Conservation (phyloP, 1,139 yeast species). For the Debaryomyces sp. region DNA sequence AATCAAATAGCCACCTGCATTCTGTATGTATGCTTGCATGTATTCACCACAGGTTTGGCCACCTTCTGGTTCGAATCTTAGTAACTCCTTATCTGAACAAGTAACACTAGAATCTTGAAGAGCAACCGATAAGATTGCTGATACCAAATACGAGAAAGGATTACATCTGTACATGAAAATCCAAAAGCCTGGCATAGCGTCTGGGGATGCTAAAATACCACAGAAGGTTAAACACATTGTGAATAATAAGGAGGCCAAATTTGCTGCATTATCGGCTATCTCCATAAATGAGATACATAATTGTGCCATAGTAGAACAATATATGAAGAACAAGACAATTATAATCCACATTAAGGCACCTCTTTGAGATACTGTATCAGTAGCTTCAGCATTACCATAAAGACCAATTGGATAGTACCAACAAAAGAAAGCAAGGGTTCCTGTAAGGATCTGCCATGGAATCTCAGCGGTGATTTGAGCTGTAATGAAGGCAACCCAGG, state of each 20-base stretch:
- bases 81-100: conserved; percentile 52
- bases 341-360: conserved; percentile 50
- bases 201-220: conserved; percentile 33
- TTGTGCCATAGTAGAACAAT: conserved; percentile 42
- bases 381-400: conserved; percentile 52
- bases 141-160: conserved; percentile 45
- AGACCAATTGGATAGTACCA: conserved; percentile 86
- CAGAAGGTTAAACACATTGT: conserved; percentile 36
- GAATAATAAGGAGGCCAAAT: conserved; percentile 30
- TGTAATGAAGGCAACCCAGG: conserved; percentile 41
- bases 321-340: conserved; percentile 40
- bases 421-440: conserved; percentile 67
- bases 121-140: conserved; percentile 53
- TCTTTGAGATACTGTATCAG: conserved; percentile 28
- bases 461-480: conserved; percentile 73
- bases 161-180: conserved; percentile 34
- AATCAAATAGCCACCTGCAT: conserved; percentile 31
- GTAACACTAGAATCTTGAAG: conserved; percentile 51
- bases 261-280: conserved; percentile 42
- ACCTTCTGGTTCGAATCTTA: conserved; percentile 46
- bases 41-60: conserved; percentile 34
- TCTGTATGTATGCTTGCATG: conserved; percentile 22
- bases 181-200: conserved; percentile 38
- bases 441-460: conserved; percentile 71
- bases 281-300: conserved; percentile 41